phyloP scores from a whole-genome alignment of 768 basidiomycete genomes.

The Trametes cinnabarina region DNA sequence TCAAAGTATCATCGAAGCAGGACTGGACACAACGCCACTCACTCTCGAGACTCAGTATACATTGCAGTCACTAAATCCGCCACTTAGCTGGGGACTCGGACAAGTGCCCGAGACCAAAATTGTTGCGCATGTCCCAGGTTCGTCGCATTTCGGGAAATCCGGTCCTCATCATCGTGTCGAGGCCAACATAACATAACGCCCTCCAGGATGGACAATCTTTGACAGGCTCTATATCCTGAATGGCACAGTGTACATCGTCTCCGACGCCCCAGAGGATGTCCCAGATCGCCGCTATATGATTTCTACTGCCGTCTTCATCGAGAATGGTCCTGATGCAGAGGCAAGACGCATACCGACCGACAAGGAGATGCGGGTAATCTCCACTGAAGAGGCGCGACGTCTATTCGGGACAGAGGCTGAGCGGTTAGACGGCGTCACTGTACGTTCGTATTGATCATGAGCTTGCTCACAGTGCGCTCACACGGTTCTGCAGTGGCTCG shows the following conservation, averaged over 20 bases:
- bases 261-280: constrained; percentile 61
- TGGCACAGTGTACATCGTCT: constrained; percentile 80
- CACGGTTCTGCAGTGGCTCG: constrained; percentile 53
- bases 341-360: constrained; percentile 68
- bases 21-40: not conserved
- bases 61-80: constrained; percentile 22
- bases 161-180: not conserved
- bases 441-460: constrained; percentile 32
- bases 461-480: constrained; percentile 9
- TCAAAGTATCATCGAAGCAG: constrained; percentile 10
- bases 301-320: constrained; percentile 63
- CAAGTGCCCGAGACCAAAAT: constrained; percentile 60
- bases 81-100: constrained; percentile 28
- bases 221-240: constrained; percentile 80
- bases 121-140: constrained; percentile 54
- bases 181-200: constrained; percentile 2
- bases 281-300: constrained; percentile 69
- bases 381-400: constrained; percentile 57
- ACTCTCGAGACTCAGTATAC: constrained; percentile 29
- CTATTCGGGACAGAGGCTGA: constrained; percentile 75
- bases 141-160: constrained; percentile 17
- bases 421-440: constrained; percentile 75
- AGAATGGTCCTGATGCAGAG: constrained; percentile 53
- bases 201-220: constrained; percentile 84
- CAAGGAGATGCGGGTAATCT: constrained; percentile 75